Evolutionary conservation across 345 rosid species (phyloP).

Genomic region (Eucalyptus caleyi): DNA sequence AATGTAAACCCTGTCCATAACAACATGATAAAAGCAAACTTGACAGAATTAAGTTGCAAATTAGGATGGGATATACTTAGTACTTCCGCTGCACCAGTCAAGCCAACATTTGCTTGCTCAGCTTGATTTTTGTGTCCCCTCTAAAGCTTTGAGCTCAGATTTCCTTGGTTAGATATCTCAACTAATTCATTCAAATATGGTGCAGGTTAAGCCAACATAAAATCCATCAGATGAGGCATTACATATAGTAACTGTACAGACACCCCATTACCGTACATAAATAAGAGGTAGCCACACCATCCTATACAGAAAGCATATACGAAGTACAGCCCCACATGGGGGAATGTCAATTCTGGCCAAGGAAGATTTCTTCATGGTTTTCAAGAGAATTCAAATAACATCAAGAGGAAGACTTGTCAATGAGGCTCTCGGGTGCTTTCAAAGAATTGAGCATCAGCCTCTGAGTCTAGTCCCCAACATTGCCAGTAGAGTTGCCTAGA

Average conservation of each 20-base stretch:
- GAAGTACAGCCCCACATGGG: neutral
- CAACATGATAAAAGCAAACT: neutral
- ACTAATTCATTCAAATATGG: neutral
- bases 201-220: neutral
- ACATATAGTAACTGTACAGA: neutral
- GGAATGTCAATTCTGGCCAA: neutral
- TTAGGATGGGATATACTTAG: neutral
- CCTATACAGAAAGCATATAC: neutral
- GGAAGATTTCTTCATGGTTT: neutral
- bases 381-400: neutral
- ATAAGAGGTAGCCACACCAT: neutral
- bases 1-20: neutral
- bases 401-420: neutral
- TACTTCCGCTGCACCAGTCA: neutral
- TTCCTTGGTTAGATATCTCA: neutral
- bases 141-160: neutral
- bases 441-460: neutral
- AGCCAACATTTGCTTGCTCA: neutral
- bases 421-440: neutral
- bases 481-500: neutral
- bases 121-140: neutral
- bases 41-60: neutral
- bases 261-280: neutral
- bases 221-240: neutral
- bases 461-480: neutral